A percentile compares a stretch with the other conserved stretches of the same genome.
Evolutionary conservation across 495 filamentous ascomycete species (phyloP).

Genomic region (Immersiella caudata): DNA sequence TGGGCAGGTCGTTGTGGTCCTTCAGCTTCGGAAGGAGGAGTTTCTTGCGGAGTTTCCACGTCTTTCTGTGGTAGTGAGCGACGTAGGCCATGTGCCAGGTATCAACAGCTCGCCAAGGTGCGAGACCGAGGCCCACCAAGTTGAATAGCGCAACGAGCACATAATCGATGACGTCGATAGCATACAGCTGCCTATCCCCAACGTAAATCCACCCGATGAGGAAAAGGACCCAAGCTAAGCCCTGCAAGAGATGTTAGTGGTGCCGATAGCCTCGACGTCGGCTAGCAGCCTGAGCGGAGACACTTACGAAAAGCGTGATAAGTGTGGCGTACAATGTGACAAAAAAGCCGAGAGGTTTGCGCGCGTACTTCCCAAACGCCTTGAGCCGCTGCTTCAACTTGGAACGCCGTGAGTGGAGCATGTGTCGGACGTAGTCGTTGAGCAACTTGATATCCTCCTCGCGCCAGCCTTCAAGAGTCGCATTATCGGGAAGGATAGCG

Average conservation of each 20-base stretch:
- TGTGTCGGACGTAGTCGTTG: conserved; percentile 80
- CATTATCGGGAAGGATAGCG: conserved; percentile 66
- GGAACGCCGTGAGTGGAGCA: conserved; percentile 74
- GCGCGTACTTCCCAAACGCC: conserved; percentile 73
- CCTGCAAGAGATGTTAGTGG: conserved; percentile 29
- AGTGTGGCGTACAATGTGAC: conserved; percentile 79
- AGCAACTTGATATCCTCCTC: conserved; percentile 69
- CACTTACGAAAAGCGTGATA: conserved; percentile 67
- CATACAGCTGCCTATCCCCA: conserved; percentile 67
- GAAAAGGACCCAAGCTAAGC: conserved; percentile 81
- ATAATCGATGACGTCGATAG: conserved; percentile 76
- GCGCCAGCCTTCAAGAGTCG: conserved; percentile 67
- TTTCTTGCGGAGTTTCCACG: conserved; percentile 69
- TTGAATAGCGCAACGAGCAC: conserved; percentile 77
- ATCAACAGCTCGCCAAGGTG: conserved; percentile 74
- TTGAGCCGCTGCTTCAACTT: conserved; percentile 75
- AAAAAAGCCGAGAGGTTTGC: conserved; percentile 72
- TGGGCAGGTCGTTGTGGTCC: conserved; percentile 72
- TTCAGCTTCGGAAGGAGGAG: conserved; percentile 63
- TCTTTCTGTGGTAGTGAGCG: conserved; percentile 61
- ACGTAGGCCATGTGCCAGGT: conserved; percentile 83
- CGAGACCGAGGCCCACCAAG: conserved; percentile 74
- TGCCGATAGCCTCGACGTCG: too few relatives aligned
- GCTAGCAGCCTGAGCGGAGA: too few relatives aligned
- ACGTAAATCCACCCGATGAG: conserved; percentile 86